phyloP scores from a whole-genome alignment of 352 stramenopile species.

The Phytophthora colocasiae region DNA sequence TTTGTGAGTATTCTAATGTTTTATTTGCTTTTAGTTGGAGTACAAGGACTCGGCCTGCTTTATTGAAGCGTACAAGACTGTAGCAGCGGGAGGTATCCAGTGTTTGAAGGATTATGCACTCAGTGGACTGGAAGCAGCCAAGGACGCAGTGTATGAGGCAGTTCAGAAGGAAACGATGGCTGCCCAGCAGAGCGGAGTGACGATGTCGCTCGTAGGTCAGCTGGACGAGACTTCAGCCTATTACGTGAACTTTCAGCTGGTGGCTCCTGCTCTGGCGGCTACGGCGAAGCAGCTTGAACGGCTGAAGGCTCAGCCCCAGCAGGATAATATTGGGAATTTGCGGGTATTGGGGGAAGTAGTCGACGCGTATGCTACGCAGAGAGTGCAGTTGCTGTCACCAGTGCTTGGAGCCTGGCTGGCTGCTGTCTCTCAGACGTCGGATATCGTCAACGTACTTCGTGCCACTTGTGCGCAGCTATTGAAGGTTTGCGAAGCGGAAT shows the following conservation, averaged over 20 bases:
- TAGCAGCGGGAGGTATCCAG: conserved; percentile 69
- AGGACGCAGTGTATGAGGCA: conserved; percentile 68
- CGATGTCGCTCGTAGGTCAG: conserved; percentile 29
- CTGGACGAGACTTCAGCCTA: conserved; percentile 78
- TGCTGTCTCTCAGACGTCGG: conserved; percentile 54
- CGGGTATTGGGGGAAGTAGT: conserved; percentile 60
- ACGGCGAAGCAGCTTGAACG: conserved; percentile 72
- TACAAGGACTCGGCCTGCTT: conserved; percentile 78
- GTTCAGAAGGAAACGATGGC: conserved; percentile 43
- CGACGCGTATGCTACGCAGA: conserved; percentile 64
- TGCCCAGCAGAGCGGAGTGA: conserved; percentile 11
- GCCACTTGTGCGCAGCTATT: conserved; percentile 71
- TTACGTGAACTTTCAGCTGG: conserved; percentile 83
- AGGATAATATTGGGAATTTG: conserved; percentile 51
- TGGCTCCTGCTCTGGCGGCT: conserved; percentile 63
- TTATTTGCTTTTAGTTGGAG: conserved; percentile 49
- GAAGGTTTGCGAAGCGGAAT: conserved; percentile 78
- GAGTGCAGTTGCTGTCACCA: conserved; percentile 63
- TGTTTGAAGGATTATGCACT: conserved; percentile 78
- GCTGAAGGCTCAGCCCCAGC: conserved; percentile 37
- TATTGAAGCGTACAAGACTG: conserved; percentile 73
- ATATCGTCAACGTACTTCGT: conserved; percentile 82
- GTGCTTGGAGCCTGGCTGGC: conserved; percentile 62
- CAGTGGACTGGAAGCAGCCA: conserved; percentile 67
- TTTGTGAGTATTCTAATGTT: neutral